phyloP scores from a whole-genome alignment of 176 grass and related monocot genomes.

The Zoysia japonica region DNA sequence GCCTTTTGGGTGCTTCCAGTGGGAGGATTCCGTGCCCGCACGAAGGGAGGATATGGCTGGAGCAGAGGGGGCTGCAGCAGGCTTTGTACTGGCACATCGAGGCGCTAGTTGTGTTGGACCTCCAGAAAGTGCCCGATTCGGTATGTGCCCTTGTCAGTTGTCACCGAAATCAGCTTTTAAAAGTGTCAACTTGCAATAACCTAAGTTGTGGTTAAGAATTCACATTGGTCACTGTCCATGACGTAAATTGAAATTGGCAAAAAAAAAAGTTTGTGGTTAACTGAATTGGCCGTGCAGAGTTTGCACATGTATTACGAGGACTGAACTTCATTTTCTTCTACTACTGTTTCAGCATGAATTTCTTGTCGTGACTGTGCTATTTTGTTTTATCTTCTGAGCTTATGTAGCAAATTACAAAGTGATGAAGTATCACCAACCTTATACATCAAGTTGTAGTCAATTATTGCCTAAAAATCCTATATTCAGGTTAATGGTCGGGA shows the following conservation, averaged over 20 bases:
- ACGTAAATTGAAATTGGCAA: background rate
- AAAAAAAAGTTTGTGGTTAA: background rate
- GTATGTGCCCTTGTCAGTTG: slow-evolving; percentile 38
- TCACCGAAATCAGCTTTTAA: background rate
- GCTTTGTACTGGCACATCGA: slow-evolving; percentile 98
- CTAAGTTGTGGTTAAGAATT: background rate
- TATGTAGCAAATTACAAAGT: background rate
- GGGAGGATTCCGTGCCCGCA: slow-evolving; percentile 91
- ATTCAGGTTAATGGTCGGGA: slow-evolving; percentile 69
- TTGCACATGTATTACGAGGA: background rate
- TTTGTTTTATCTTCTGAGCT: background rate
- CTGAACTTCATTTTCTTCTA: background rate
- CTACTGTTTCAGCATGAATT: background rate
- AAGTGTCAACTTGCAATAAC: background rate
- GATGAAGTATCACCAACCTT: background rate
- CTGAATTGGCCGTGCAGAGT: background rate
- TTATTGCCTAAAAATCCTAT: background rate
- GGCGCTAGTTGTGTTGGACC: slow-evolving; percentile 88
- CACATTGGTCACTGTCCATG: background rate
- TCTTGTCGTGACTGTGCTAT: background rate
- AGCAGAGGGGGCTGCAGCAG: slow-evolving; percentile 81
- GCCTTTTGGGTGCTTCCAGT: slow-evolving; percentile 41
- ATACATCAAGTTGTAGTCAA: background rate
- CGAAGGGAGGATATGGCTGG: slow-evolving; percentile 85
- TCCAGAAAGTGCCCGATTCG: slow-evolving; percentile 66